Evolutionary conservation across 2,329 filamentous ascomycete species (phyloP), one percentile per base, ranked within the genome.

Genomic region (Fusarium cyanostomum): DNA sequence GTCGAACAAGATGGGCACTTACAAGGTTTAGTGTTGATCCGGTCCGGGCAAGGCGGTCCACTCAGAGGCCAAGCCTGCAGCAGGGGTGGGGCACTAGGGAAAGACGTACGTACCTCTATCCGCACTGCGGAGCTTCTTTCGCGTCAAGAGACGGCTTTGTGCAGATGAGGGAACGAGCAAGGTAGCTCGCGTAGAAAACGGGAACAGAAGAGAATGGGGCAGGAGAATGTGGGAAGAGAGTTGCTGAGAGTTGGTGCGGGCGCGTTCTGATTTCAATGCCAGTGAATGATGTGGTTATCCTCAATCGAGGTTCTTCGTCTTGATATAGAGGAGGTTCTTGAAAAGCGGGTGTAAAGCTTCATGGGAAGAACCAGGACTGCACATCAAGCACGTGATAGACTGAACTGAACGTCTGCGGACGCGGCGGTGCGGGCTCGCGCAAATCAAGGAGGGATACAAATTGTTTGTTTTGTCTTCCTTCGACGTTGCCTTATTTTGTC

Each of bases 1-100:
- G 75, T 78, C 61, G 72, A 69, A 66, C 68, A 67, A 67, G 67
- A 57, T 43, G 60, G 44, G 35, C 51, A 68, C 69, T 68, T 69
- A 73, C 70, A 74, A 76, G 74, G 75, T 77, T 76, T 75, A 75
- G 74, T 72, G 74, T 77, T 77, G 74, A 75, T 76, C 73, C 73
- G 73, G 69, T 75, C 73, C 72, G 74, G 71, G 55, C 54, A 43
- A 57, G 51, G 52, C 57, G 56, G 61, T 11, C 72, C 72, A 75
- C 61, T 77, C 66, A 76, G 44, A 71, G 44, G 50, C 52, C 41
- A 43, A 53, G 51, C 54, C 60, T 62, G 55, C 56, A 65, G 57
- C 62, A 55, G 43, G 59, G 38, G 38, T 31, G 34, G 41, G 34
- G 43, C 63, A 50, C 46, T 59, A 59, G 61, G 53, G 56, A 38